Conservation (phyloP, 257 asterid genomes). For the Linderniella brevidens region DNA sequence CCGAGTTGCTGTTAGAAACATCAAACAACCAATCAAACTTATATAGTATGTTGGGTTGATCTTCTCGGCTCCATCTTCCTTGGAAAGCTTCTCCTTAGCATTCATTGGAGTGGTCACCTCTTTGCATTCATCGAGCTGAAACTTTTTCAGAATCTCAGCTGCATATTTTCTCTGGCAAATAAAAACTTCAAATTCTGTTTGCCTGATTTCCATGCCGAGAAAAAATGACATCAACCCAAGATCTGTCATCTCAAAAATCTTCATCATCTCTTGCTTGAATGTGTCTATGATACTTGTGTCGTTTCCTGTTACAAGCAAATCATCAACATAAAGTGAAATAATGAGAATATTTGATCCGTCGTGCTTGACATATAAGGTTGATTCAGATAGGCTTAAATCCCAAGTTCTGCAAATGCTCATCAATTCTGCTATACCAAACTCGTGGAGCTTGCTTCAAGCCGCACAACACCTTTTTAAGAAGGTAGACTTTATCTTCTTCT, state of each 20-base stretch:
- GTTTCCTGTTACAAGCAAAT: not conserved
- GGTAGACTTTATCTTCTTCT: not conserved
- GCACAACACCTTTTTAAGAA: not conserved
- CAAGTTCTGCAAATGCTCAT: not conserved
- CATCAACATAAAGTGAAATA: not conserved
- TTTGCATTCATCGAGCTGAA: not conserved
- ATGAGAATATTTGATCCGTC: not conserved
- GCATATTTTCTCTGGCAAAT: not conserved
- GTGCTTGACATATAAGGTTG: not conserved
- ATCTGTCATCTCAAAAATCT: not conserved
- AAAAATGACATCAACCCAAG: not conserved
- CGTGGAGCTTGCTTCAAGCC: not conserved
- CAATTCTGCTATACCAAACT: not conserved
- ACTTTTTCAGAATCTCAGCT: not conserved
- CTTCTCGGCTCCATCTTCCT: too few relatives aligned
- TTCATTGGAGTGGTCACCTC: not conserved
- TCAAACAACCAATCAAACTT: too few relatives aligned
- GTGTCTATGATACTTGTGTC: not conserved
- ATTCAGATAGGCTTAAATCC: not conserved
- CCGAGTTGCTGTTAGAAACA: too few relatives aligned
- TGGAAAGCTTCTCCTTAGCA: too few relatives aligned
- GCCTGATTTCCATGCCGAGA: not conserved
- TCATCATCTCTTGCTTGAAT: not conserved
- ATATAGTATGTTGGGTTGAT: too few relatives aligned
- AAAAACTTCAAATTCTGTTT: not conserved